These are phyloP conservation scores for Alternaria triticina DNA, from an alignment of 2,329 filamentous ascomycete genomes.

Conservation along the genomic window DNA sequence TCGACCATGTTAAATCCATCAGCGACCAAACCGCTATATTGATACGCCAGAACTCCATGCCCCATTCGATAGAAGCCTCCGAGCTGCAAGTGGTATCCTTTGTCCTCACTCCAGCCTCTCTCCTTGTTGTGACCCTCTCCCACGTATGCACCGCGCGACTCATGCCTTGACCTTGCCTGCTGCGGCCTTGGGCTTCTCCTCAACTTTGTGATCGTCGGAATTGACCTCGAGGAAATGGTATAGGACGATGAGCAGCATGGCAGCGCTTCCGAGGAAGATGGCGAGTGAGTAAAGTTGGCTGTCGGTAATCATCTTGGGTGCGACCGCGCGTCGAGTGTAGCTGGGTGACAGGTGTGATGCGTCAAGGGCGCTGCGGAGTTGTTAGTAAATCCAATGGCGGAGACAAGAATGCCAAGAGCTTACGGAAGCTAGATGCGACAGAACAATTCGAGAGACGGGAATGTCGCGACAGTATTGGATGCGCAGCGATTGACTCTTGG, in stretches of 20 bases:
- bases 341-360: conserved; percentile 8
- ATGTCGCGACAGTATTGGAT: conserved; percentile 7
- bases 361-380: conserved; percentile 20
- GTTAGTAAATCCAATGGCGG: conserved; percentile 16
- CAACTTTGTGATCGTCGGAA: conserved; percentile 60
- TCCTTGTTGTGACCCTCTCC: not conserved
- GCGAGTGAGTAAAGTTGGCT: conserved; percentile 87
- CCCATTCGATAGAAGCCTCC: not conserved
- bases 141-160: not conserved
- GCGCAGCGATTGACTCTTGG: conserved; percentile 8
- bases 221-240: conserved; percentile 99
- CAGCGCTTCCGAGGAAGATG: conserved; percentile 86
- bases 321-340: conserved; percentile 37
- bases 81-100: not conserved
- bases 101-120: not conserved
- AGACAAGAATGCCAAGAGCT: not conserved
- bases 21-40: not conserved
- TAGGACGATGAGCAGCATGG: conserved; percentile 90
- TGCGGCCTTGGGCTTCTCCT: conserved; percentile 35
- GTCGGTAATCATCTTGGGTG: conserved; percentile 87
- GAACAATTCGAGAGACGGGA: conserved; percentile 2
- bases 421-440: conserved; percentile 5
- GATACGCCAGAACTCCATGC: conserved; percentile 13
- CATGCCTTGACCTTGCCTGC: conserved; percentile 37
- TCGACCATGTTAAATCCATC: not conserved